phyloP scores from a whole-genome alignment of 1,284 basidiomycete species.

The Takashimella koratensis region DNA sequence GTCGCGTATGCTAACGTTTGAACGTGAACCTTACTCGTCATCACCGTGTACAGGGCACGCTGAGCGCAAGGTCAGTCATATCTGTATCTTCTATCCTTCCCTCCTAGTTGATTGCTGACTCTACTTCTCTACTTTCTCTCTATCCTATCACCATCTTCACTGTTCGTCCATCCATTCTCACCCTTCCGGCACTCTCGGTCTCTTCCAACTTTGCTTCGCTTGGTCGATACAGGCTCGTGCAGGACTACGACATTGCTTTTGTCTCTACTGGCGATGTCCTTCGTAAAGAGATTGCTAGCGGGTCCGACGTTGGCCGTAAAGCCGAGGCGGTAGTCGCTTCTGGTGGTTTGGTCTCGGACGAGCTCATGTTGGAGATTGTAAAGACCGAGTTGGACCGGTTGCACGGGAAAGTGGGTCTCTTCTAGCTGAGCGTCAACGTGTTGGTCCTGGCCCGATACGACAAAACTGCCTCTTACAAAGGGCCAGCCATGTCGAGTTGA shows the following conservation, averaged over 20 bases:
- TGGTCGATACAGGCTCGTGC: constrained; percentile 44
- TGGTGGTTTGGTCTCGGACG: constrained; percentile 49
- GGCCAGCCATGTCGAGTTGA: too few species aligned
- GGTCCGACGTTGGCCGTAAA: constrained; percentile 39
- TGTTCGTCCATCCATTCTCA: too few species aligned
- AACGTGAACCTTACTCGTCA: too few species aligned
- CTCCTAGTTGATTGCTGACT: constrained; percentile 1
- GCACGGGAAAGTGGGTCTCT: constrained; percentile 41
- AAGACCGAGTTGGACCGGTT: constrained; percentile 45
- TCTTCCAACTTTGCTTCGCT: too few species aligned
- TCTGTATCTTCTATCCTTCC: neutral
- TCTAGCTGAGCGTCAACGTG: too few species aligned
- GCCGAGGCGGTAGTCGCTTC: constrained; percentile 44
- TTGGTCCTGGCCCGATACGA: too few species aligned
- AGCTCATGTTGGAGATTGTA: constrained; percentile 49
- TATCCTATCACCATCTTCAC: too few species aligned
- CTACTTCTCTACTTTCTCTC: too few species aligned
- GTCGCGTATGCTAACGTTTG: too few species aligned
- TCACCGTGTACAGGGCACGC: constrained; percentile 5
- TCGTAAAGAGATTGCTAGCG: constrained; percentile 45
- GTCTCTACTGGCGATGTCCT: constrained; percentile 49
- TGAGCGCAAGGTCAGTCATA: constrained; percentile 1
- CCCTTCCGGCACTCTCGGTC: too few species aligned
- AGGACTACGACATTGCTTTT: constrained; percentile 48
- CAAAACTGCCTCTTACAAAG: too few species aligned